phyloP scores from a whole-genome alignment of 306 rosid species.

The Quercus engelmannii region DNA sequence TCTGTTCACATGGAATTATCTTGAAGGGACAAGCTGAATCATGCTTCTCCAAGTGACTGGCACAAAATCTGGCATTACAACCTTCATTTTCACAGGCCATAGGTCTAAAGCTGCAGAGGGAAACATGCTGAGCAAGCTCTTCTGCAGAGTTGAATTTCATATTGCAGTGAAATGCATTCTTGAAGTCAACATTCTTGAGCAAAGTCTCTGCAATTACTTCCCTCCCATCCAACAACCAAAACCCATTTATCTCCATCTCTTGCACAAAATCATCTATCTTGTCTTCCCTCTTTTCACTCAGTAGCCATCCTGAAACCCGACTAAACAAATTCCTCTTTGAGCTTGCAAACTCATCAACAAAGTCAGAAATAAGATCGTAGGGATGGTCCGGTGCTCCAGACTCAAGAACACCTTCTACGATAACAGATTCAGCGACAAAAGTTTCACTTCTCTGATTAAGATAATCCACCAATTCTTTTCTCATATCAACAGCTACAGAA shows the following conservation, averaged over 20 bases:
- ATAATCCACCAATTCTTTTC: conserved; percentile 79
- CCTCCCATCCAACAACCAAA: conserved; percentile 72
- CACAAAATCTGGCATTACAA: conserved; percentile 56
- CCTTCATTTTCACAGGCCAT: conserved; percentile 56
- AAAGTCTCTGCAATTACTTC: conserved; percentile 41
- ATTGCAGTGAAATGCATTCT: conserved; percentile 53
- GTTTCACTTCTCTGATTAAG: conserved; percentile 61
- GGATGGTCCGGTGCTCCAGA: conserved; percentile 59
- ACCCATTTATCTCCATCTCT: conserved; percentile 66
- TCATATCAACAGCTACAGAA: conserved; percentile 59
- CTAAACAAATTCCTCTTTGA: conserved; percentile 67
- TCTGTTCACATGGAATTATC: conserved; percentile 77
- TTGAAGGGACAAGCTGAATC: conserved; percentile 76
- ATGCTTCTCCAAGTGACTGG: conserved; percentile 52
- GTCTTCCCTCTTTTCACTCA: conserved; percentile 84
- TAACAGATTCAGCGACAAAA: conserved; percentile 64
- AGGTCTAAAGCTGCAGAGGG: conserved; percentile 52
- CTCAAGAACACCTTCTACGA: conserved; percentile 53
- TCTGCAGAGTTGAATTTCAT: conserved; percentile 40
- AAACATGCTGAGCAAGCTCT: conserved; percentile 51
- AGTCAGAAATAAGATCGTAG: conserved; percentile 62
- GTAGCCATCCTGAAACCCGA: conserved; percentile 69
- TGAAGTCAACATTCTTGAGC: conserved; percentile 72
- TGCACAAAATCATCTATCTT: conserved; percentile 81
- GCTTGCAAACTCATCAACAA: conserved; percentile 68